Evolutionary conservation across 2,329 filamentous ascomycete species (phyloP), one percentile per base, ranked within the genome.

Genomic region (Colletotrichum orchidophilum): DNA sequence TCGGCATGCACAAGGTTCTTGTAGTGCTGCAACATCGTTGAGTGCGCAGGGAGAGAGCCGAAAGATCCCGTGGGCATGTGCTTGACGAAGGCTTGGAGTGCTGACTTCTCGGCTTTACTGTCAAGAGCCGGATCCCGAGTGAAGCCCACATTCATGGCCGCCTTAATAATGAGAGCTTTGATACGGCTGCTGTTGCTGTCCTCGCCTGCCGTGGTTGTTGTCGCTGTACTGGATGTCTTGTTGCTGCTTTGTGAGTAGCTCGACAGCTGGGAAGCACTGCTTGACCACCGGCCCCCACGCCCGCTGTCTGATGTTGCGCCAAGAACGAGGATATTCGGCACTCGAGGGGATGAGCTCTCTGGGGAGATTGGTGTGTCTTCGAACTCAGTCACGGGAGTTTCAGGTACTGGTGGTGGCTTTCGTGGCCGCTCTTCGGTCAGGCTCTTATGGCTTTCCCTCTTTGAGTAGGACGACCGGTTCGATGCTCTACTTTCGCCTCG

Each of bases 381-480:
- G 76, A 98, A 98, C 75, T 98, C 95, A 5, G 95, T 98, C 0
- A 96, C 96, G 0, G 95, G 95, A 0, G 95, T 98, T 82, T 98
- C 96, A 1, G 95, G 95, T 5, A 91, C 87, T 2, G 83, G 82
- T 3, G 80, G 82, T 21, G 81, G 80, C 64, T 85, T 87, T 65
- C 84, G 83, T 75, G 85, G 79, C 78, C 83, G 84, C 75, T 91
- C 84, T 70, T 89, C 83, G 24, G 80, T 76, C 11, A 84, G 74
- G 60, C 84, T 85, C 76, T 87, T 87, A 52, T 87, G 80, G 74
- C 86, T 89, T 49, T 88, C 86, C 13, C 83, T 83, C 75, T 87
- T 90, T 18, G 87, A 88, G 68, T 83, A 82, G 0, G 85, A 87
- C 2, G 84, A 85, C 21, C 87, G 87, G 72, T 85, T 88, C 12